Base-by-base conservation (phyloP, 257 asterid species). In the Buddleja alternifolia region DNA sequence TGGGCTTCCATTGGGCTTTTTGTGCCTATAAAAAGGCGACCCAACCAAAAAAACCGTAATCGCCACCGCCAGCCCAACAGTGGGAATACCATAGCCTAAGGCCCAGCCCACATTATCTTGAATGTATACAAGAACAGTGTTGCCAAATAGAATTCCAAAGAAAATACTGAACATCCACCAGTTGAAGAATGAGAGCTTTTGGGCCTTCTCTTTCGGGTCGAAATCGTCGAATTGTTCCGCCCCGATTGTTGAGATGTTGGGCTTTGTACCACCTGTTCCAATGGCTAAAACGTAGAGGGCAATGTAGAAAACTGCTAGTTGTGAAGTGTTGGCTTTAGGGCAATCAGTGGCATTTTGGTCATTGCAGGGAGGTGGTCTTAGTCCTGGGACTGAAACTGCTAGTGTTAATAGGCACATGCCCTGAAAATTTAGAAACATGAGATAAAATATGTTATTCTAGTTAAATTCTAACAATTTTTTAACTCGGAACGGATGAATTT, bases 121-220 rank as follows among this genome's bases (percentile, higher is more conserved):
- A 15, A 77, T 71, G 72, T 77, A 77, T 1, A 76, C 81, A 51
- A 76, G 70, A 46, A 66, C 70, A 15, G 77, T 77, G 77, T 77
- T 77, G 12, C 77, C 81, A 66, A 77, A 72, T 4, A 77, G 75
- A 20, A 67, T 59, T 8, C 81, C 81, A 3, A 56, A 4, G 41
- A 77, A 77, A 23, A 71, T 71, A 55, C 77, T 71, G 39, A 77
- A 77, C 77, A 77, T 59, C 81, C 79, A 75, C 79, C 81, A 77
- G n/a, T 71, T 77, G 67, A 75, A 75, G 76, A 75, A 75, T 17
- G 81, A 76, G 0, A 76, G 81, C 57, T 71, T 76, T 12, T 71
- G 81, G 44, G 64, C 29, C 67, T 77, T 77, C 63, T 76, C 76
- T 63, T 41, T 76, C 0, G 73, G 80, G 69, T 65, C 41, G 53